Percentiles rank a stretch among this genome's conserved stretches.
phyloP scores from a whole-genome alignment of 805 yeast genomes.

The Cyberlindnera galapagoensis region DNA sequence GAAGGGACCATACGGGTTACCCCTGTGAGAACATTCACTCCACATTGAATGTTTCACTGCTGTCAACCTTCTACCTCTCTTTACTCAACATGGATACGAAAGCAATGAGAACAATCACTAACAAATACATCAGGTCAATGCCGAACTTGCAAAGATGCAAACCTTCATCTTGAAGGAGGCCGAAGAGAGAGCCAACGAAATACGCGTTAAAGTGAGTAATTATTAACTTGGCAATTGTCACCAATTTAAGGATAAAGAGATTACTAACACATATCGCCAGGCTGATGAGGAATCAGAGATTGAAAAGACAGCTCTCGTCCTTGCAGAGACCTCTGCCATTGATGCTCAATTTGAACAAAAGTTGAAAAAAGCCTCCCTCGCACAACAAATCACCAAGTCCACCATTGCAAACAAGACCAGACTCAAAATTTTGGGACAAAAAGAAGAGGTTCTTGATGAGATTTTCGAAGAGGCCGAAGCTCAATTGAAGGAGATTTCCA shows the following conservation, averaged over 20 bases:
- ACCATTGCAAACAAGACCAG: conserved; percentile 94
- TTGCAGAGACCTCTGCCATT: conserved; percentile 84
- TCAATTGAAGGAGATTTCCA: conserved; percentile 52
- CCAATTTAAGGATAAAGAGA: too few relatives aligned
- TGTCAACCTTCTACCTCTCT: too few relatives aligned
- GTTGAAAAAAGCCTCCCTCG: conserved; percentile 84
- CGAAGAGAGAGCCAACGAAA: conserved; percentile 96
- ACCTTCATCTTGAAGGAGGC: conserved; percentile 99
- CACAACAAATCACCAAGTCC: conserved; percentile 93
- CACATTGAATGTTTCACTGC: too few relatives aligned
- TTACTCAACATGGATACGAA: too few relatives aligned
- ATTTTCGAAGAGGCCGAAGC: conserved; percentile 66
- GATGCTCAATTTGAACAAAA: conserved; percentile 75
- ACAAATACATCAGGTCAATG: conserved; percentile 57
- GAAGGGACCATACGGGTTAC: too few relatives aligned
- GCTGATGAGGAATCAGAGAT: conserved; percentile 99
- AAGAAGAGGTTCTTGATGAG: conserved; percentile 70
- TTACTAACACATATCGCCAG: conserved; percentile 16
- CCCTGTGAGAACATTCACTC: too few relatives aligned
- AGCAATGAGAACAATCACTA: neutral
- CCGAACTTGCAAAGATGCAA: conserved; percentile 96
- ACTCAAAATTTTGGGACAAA: conserved; percentile 79
- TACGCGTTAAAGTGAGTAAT: conserved; percentile 58
- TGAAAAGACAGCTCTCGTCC: conserved; percentile 91
- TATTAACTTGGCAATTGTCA: neutral